Conservation (phyloP, 1,139 yeast genomes). For the Nadsonia commutata region DNA sequence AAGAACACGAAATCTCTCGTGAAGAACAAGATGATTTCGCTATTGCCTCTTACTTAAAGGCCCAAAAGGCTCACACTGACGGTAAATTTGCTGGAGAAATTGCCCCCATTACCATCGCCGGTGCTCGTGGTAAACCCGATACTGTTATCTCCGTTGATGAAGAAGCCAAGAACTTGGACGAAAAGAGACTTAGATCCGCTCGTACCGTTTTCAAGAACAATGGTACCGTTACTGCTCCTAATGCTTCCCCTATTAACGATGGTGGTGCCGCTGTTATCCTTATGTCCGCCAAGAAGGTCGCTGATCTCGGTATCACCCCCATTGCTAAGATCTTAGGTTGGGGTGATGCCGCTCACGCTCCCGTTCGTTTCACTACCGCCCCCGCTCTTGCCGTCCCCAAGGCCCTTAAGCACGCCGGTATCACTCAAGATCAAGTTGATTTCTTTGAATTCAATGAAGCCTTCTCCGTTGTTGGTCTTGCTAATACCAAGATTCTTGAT, state of each 20-base stretch:
- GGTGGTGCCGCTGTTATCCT: conserved; percentile 93
- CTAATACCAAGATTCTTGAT: conserved; percentile 63
- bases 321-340: conserved; percentile 79
- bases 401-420: conserved; percentile 77
- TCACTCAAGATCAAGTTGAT: conserved; percentile 48
- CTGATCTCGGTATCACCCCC: conserved; percentile 76
- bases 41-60: conserved; percentile 54
- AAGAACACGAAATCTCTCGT: conserved; percentile 49
- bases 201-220: conserved; percentile 88
- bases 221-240: conserved; percentile 85
- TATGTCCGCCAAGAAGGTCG: conserved; percentile 67
- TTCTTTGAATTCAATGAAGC: conserved; percentile 93
- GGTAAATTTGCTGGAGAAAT: conserved; percentile 77
- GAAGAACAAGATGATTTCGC: conserved; percentile 30
- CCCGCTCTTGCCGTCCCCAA: conserved; percentile 91
- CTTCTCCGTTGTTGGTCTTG: conserved; percentile 87
- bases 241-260: conserved; percentile 89
- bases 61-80: conserved; percentile 59
- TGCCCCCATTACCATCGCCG: conserved; percentile 76
- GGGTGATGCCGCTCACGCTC: conserved; percentile 97
- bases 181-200: conserved; percentile 58
- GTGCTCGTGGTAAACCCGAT: conserved; percentile 88
- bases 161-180: conserved; percentile 65
- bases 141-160: conserved; percentile 56
- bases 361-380: conserved; percentile 87